Percentiles rank a stretch among this genome's conserved stretches.
These are phyloP conservation scores for Neophaeococcomyces mojaviensis DNA, from an alignment of 2,329 filamentous ascomycete species.

Conservation along the genomic window DNA sequence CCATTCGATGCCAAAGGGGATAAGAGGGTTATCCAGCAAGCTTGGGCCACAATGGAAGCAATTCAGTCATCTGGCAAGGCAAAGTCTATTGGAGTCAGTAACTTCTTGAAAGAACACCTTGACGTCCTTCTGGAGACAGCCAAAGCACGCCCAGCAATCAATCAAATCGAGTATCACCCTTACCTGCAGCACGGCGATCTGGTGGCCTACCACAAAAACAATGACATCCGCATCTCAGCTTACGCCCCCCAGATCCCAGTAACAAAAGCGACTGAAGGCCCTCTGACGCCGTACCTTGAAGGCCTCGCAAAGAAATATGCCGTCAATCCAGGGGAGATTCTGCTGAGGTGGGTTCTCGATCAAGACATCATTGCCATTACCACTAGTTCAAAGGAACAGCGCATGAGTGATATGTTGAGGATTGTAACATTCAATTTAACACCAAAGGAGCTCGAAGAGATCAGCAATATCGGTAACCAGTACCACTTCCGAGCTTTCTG, in stretches of 20 bases:
- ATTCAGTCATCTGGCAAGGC: conserved; percentile 50
- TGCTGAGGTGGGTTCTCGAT: conserved; percentile 54
- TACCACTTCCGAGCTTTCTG: conserved; percentile 49
- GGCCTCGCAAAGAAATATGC: conserved; percentile 54
- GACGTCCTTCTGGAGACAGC: conserved; percentile 43
- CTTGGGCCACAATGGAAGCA: conserved; percentile 55
- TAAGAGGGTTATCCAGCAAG: conserved; percentile 44
- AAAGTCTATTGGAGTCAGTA: conserved; percentile 56
- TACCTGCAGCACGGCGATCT: conserved; percentile 41
- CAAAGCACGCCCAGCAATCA: conserved; percentile 34
- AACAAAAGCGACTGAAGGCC: conserved; percentile 49
- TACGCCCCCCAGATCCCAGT: conserved; percentile 42
- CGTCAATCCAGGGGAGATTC: conserved; percentile 50
- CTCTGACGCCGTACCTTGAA: conserved; percentile 46
- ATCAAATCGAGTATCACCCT: conserved; percentile 40
- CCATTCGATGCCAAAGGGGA: conserved; percentile 52
- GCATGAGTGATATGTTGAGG: conserved; percentile 51
- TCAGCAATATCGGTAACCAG: conserved; percentile 41
- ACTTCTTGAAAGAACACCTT: conserved; percentile 50
- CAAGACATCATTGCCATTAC: conserved; percentile 53
- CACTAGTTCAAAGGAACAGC: conserved; percentile 53
- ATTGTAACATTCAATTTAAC: conserved; percentile 52
- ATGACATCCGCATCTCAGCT: conserved; percentile 35
- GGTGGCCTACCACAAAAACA: conserved; percentile 32
- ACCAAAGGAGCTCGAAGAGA: conserved; percentile 49